Evolutionary conservation across 2,329 filamentous ascomycete genomes (phyloP).

Genomic region (Colletotrichum caudatum): DNA sequence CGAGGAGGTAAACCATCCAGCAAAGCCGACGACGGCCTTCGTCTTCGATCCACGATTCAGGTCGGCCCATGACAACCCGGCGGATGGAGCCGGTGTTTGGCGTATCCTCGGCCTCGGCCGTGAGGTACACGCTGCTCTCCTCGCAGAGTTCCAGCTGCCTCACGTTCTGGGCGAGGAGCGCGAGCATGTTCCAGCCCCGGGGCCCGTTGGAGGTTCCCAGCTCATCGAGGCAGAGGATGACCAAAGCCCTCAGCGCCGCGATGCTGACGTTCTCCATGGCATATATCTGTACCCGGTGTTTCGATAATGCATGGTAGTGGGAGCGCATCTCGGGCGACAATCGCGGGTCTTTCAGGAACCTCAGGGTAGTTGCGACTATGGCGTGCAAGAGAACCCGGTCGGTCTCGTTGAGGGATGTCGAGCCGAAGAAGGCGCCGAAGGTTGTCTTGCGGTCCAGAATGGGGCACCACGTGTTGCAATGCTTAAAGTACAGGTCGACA

Average conservation of each 20-base stretch:
- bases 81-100: constrained; percentile 52
- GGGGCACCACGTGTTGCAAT: constrained; percentile 71
- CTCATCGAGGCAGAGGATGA: constrained; percentile 57
- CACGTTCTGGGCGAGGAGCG: constrained; percentile 54
- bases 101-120: constrained; percentile 49
- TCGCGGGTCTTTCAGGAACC: constrained; percentile 56
- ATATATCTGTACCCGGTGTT: constrained; percentile 56
- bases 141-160: constrained; percentile 55
- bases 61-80: constrained; percentile 51
- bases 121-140: constrained; percentile 54
- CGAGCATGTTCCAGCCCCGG: constrained; percentile 56
- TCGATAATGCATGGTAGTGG: constrained; percentile 55
- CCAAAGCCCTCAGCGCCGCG: constrained; percentile 53
- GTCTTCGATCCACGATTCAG: constrained; percentile 59
- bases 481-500: constrained; percentile 72
- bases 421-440: constrained; percentile 55
- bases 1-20: constrained; percentile 60
- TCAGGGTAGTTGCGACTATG: constrained; percentile 58
- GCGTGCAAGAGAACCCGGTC: constrained; percentile 57
- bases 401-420: constrained; percentile 54
- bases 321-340: constrained; percentile 53
- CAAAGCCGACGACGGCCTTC: constrained; percentile 57
- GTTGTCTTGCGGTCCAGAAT: constrained; percentile 59
- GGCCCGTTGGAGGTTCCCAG: constrained; percentile 58
- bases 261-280: constrained; percentile 57